A percentile compares a stretch with the other conserved stretches of the same genome.
Conservation (phyloP, 208 protist species). For the Trichomonas vaginalis region DNA sequence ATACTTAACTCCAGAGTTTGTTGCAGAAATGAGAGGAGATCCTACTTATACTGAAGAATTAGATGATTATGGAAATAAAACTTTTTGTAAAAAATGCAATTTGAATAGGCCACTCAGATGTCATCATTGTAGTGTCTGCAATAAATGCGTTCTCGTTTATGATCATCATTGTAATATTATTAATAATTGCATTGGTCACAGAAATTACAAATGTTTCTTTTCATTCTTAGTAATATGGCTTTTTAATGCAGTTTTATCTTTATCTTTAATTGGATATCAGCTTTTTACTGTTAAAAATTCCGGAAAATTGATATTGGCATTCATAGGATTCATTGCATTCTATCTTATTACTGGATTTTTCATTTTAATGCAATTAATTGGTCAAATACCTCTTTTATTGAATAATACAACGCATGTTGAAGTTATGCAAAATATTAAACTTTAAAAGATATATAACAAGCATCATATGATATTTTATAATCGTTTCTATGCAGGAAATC, state of each 20-base stretch:
- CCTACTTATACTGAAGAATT: neutral
- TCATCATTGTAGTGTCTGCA: neutral
- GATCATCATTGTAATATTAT: neutral
- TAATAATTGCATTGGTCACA: neutral
- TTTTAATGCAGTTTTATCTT: neutral
- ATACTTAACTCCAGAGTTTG: neutral
- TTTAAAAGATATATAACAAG: neutral
- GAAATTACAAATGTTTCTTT: neutral
- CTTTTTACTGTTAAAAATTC: neutral
- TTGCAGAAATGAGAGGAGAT: neutral
- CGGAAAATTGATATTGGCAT: neutral
- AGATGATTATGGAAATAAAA: neutral
- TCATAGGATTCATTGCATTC: neutral
- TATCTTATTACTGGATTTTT: neutral
- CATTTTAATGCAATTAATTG: neutral
- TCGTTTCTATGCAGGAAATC: neutral
- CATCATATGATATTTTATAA: neutral
- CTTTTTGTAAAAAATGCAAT: neutral
- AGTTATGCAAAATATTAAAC: neutral
- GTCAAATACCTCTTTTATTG: neutral
- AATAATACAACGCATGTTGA: neutral
- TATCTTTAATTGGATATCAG: neutral
- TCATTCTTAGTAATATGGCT: neutral
- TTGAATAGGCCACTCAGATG: neutral
- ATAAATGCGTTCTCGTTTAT: neutral